Conservation (phyloP, 2,329 filamentous ascomycete species). For the Cercospora citrullina region DNA sequence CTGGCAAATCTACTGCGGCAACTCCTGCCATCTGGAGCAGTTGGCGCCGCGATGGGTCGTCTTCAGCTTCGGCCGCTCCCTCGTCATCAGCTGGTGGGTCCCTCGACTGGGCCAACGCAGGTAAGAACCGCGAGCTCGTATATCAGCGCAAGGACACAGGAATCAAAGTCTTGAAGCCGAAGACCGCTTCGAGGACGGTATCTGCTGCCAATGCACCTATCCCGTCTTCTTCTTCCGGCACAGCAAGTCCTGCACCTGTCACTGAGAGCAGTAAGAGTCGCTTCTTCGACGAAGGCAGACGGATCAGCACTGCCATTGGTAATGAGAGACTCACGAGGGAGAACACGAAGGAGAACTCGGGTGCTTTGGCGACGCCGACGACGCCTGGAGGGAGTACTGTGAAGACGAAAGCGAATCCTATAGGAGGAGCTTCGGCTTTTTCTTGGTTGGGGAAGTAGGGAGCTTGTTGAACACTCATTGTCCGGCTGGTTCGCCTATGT, state of each 20-base stretch:
- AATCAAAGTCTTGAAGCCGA: slow-evolving; percentile 91
- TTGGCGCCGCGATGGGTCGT: slow-evolving; percentile 47
- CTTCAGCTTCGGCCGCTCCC: slow-evolving; percentile 19
- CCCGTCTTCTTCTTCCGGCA: slow-evolving; percentile 9
- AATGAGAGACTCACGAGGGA: slow-evolving; percentile 17
- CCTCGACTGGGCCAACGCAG: slow-evolving; percentile 58
- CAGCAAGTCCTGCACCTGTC: slow-evolving; percentile 30
- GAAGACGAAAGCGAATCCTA: slow-evolving; percentile 62
- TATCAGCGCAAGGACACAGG: slow-evolving; percentile 70
- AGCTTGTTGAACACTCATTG: too few relatives aligned
- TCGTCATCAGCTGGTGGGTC: slow-evolving; percentile 11
- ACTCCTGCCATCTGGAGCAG: slow-evolving; percentile 49
- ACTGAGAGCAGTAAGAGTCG: slow-evolving; percentile 40
- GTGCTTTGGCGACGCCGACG: slow-evolving; percentile 9
- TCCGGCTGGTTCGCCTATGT: background rate
- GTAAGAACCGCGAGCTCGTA: slow-evolving; percentile 57
- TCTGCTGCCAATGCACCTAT: slow-evolving; percentile 39
- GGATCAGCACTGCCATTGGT: slow-evolving; percentile 29
- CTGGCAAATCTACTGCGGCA: slow-evolving; percentile 28
- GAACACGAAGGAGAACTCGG: slow-evolving; percentile 39
- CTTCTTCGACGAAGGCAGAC: slow-evolving; percentile 53
- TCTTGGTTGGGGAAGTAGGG: slow-evolving; percentile 59
- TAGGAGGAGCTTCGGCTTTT: slow-evolving; percentile 91
- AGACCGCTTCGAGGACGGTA: slow-evolving; percentile 58
- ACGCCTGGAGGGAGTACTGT: slow-evolving; percentile 18